These are phyloP conservation scores for Pseudocercospora musae DNA, from an alignment of 2,329 filamentous ascomycete genomes.

Conservation along the genomic window DNA sequence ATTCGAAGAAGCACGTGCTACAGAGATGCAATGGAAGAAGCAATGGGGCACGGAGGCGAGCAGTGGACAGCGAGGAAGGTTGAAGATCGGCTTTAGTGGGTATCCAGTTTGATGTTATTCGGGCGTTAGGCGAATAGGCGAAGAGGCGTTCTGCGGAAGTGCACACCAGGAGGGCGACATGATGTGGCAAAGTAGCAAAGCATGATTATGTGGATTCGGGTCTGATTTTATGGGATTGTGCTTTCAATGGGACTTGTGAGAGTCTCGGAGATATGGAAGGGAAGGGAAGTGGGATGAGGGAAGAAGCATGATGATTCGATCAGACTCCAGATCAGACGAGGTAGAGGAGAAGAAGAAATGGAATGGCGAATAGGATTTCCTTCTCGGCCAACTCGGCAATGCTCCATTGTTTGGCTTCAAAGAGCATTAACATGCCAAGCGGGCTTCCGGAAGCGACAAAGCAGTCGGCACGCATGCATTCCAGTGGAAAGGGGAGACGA, in stretches of 20 bases:
- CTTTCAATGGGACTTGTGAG: background rate
- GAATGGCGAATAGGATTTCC: background rate
- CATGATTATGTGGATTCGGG: conserved; percentile 3
- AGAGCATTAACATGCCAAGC: conserved; percentile 2
- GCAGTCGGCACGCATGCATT: conserved; percentile 2
- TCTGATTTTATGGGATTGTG: conserved; percentile 1
- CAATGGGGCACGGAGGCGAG: conserved; percentile 74
- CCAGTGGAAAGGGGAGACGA: background rate
- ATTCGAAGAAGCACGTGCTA: conserved; percentile 63
- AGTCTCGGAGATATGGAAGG: background rate
- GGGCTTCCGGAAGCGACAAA: conserved; percentile 1
- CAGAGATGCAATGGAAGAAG: conserved; percentile 69
- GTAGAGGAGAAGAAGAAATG: background rate
- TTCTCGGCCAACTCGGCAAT: conserved; percentile 49
- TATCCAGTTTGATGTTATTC: conserved; percentile 46
- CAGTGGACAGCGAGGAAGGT: conserved; percentile 42
- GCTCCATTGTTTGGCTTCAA: background rate
- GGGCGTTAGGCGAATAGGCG: conserved; percentile 38
- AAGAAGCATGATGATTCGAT: background rate
- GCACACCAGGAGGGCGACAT: background rate
- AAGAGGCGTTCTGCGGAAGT: conserved; percentile 28
- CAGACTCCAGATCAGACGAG: background rate
- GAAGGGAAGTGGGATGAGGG: background rate
- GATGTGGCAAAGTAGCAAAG: background rate
- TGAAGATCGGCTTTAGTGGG: conserved; percentile 49